Evolutionary conservation across 1,284 basidiomycete genomes (phyloP), one percentile per base, ranked within the genome.

Genomic region (Schizophyllum commune): DNA sequence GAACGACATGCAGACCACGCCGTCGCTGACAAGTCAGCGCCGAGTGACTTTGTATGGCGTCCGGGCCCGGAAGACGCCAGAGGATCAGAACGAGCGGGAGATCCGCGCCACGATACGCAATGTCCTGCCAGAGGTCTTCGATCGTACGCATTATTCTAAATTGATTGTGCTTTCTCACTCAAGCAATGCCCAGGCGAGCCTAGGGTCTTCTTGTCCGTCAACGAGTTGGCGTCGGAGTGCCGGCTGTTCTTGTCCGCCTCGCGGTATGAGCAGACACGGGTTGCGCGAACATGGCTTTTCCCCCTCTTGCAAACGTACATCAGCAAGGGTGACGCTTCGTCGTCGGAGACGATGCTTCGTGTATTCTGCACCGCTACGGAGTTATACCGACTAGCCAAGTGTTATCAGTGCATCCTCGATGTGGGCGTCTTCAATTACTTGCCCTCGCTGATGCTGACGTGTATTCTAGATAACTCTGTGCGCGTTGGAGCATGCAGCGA

Each of bases 191-290:
- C 61, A 80, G 78, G 75, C 20, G 68, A 72, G 17, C 52, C 67
- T 0, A 62, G 22, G 59, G 67, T 32, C 57, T 65, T 32, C 69
- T 74, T 68, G 0, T 76, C 81, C 21, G 74, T 76, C 15, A 71
- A 75, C 5, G 71, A 70, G 5, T 68, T 88, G 34, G 70, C 79
- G 52, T 66, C 68, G 15, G 73, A 71, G 21, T 86, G 85, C 66
- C 72, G 66, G 19, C 75, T 70, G 5, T 66, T 88, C 27, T 67
- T 84, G 22, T 73, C 71, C 6, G 82, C 86, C 2, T 78, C 85
- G 27, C 80, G 87, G 15, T 91, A 83, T 64, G 87, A 90, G 64
- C 88, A 90, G 73, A 81, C 88, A 22, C 77, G 85, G 63, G 81
- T 80, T 2, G 79, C 90, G 61, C 79, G 77, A 61, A 79, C 83